Conservation (phyloP, 371 early-diverging fungal species). For the Mucor racemosus region DNA sequence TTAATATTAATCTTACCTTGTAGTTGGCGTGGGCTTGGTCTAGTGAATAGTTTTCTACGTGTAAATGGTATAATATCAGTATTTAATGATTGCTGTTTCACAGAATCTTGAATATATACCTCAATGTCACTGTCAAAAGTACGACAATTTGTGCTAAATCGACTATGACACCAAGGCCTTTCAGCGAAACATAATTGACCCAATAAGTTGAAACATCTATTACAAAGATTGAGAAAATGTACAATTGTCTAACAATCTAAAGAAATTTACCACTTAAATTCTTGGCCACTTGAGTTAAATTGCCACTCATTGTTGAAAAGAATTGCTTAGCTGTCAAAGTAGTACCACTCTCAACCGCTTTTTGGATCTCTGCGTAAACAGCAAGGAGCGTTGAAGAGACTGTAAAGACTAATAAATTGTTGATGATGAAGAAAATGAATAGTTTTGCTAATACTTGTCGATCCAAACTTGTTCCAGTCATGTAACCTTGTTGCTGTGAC, state of each 20-base stretch:
- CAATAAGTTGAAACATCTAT: constrained; percentile 60
- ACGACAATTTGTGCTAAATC: constrained; percentile 76
- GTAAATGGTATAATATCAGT: neutral
- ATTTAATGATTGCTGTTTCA: neutral
- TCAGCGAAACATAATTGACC: constrained; percentile 74
- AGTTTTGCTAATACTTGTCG: constrained; percentile 75
- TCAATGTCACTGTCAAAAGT: constrained; percentile 58
- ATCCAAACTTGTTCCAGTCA: constrained; percentile 76
- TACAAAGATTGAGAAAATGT: neutral
- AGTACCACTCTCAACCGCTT: constrained; percentile 33
- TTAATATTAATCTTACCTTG: constrained; percentile 33
- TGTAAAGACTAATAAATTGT: constrained; percentile 71
- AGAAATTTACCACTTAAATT: constrained; percentile 34
- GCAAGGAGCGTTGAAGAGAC: constrained; percentile 57
- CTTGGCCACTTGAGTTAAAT: constrained; percentile 39
- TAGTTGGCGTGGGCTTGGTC: constrained; percentile 78
- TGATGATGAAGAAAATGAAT: constrained; percentile 77
- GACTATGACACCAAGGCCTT: constrained; percentile 65
- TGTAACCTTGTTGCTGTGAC: constrained; percentile 77
- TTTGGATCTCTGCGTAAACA: constrained; percentile 52
- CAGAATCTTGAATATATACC: constrained; percentile 28
- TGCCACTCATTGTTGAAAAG: constrained; percentile 32
- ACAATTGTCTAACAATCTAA: too few species aligned
- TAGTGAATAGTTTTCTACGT: constrained; percentile 55
- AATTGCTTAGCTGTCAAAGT: constrained; percentile 26